Conservation (phyloP, 768 basidiomycete species). For the Leccinum arenicola region DNA sequence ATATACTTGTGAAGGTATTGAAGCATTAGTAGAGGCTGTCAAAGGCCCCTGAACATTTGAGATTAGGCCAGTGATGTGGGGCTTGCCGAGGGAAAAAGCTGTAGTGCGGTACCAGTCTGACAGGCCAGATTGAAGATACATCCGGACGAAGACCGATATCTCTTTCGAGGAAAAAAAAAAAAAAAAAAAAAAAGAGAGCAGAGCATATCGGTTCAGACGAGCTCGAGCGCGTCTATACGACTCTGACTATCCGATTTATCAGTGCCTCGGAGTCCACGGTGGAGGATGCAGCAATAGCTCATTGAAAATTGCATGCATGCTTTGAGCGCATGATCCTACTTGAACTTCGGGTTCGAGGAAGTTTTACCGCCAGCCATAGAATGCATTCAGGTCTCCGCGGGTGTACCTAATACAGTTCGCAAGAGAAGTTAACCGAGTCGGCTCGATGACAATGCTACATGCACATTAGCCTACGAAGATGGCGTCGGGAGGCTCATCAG, state of each 20-base stretch:
- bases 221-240: no score
- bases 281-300: no score
- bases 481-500: background rate
- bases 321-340: no score
- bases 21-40: background rate
- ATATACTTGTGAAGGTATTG: background rate
- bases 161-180: background rate
- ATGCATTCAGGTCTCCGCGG: background rate
- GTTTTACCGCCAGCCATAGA: no score
- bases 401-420: background rate
- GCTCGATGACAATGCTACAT: background rate
- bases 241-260: no score
- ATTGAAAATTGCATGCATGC: no score
- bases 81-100: background rate
- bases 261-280: no score
- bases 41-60: background rate
- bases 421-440: background rate
- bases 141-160: background rate
- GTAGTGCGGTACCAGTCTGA: background rate
- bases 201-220: background rate
- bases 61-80: background rate
- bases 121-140: background rate
- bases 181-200: background rate
- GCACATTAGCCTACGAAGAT: background rate
- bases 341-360: no score